These are phyloP conservation scores for Candida coleopterorum DNA, from an alignment of 805 yeast species.

Conservation along the genomic window DNA sequence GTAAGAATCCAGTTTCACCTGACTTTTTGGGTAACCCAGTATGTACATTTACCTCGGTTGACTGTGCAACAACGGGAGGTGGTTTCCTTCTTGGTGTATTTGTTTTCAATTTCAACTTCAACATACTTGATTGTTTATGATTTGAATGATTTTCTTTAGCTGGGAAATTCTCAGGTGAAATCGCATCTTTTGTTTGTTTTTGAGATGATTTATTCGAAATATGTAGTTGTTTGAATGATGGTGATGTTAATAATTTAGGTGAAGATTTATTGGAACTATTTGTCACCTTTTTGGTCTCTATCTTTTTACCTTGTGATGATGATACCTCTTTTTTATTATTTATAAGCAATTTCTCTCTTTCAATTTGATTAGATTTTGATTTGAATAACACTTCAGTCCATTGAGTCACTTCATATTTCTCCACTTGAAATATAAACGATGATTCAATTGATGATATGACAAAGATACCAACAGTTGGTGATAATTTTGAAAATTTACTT, in stretches of 20 bases:
- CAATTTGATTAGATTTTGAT: slow-evolving; percentile 45
- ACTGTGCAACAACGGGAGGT: slow-evolving; percentile 8
- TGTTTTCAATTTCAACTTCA: slow-evolving; percentile 1
- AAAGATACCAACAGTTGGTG: slow-evolving; percentile 44
- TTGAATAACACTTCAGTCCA: slow-evolving; percentile 58
- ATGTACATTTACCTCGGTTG: slow-evolving; percentile 22
- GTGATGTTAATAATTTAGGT: slow-evolving; percentile 21
- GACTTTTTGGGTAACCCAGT: slow-evolving; percentile 22
- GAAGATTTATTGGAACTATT: slow-evolving; percentile 9
- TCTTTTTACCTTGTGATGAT: not conserved
- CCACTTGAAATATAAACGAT: slow-evolving; percentile 55
- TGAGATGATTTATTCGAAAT: slow-evolving; percentile 1
- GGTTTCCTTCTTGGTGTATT: slow-evolving; percentile 6
- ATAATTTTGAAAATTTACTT: slow-evolving; percentile 21
- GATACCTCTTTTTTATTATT: slow-evolving; percentile 5
- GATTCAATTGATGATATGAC: slow-evolving; percentile 53
- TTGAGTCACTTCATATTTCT: slow-evolving; percentile 42
- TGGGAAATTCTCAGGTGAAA: not conserved
- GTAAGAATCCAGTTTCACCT: slow-evolving; percentile 24
- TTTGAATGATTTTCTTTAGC: not conserved
- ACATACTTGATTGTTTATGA: slow-evolving; percentile 3
- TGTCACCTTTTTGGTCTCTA: not conserved
- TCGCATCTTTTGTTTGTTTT: not conserved
- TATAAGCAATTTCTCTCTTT: slow-evolving; percentile 28
- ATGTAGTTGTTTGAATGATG: slow-evolving; percentile 12